phyloP scores from a whole-genome alignment of 2,329 filamentous ascomycete genomes.

The Drechslera avenae region DNA sequence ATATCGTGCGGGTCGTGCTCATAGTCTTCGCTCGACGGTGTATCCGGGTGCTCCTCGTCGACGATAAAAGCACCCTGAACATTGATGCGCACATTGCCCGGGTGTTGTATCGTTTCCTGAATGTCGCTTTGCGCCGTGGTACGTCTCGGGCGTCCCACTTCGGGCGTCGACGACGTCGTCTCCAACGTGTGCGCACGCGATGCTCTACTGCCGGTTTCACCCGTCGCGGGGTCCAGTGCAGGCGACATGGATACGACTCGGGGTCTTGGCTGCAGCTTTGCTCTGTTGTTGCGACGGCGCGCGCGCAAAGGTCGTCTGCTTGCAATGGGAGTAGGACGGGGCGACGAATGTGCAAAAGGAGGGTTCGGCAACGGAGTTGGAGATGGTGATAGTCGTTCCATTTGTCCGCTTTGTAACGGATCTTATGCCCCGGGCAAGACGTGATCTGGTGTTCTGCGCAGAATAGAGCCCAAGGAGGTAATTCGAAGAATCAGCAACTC shows the following conservation, averaged over 20 bases:
- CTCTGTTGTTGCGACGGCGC: conserved; percentile 41
- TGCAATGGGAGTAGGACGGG: conserved; percentile 20
- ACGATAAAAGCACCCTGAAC: conserved; percentile 96
- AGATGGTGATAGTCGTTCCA: conserved; percentile 41
- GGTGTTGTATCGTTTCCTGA: conserved; percentile 61
- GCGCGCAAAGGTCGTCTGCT: conserved; percentile 27
- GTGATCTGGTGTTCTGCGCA: conserved; percentile 47
- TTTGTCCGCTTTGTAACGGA: conserved; percentile 45
- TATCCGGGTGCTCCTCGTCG: conserved; percentile 66
- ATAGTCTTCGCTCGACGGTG: conserved; percentile 58
- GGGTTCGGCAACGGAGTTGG: conserved; percentile 24
- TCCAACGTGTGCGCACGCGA: conserved; percentile 26
- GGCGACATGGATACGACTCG: conserved; percentile 40
- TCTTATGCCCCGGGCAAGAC: conserved; percentile 34
- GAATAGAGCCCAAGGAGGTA: conserved; percentile 42
- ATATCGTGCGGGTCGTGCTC: conserved; percentile 88
- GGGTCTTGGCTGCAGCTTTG: conserved; percentile 46
- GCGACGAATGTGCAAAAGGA: conserved; percentile 28
- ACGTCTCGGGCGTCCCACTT: conserved; percentile 32
- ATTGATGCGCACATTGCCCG: conserved; percentile 85
- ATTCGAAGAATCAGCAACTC: conserved; percentile 11
- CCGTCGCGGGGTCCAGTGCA: conserved; percentile 38
- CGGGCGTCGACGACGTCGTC: conserved; percentile 19
- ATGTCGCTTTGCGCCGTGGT: conserved; percentile 49
- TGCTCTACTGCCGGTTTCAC: conserved; percentile 34